phyloP scores from a whole-genome alignment of 202 grass and related monocot species.

The Musa balbisiana region DNA sequence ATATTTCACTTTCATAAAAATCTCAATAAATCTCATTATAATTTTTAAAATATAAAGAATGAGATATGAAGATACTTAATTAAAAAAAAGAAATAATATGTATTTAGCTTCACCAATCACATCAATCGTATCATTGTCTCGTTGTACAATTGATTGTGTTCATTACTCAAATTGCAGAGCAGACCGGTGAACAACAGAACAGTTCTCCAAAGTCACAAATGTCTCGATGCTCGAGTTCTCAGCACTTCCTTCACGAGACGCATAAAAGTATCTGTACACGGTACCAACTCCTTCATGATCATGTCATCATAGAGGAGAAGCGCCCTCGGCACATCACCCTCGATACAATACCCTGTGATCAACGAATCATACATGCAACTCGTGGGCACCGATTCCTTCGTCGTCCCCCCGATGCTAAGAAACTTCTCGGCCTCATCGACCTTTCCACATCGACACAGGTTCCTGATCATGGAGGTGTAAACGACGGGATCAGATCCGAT shows the following conservation, averaged over 20 bases:
- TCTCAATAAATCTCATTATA: too few relatives aligned
- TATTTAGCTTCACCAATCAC: too few relatives aligned
- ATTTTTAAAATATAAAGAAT: too few relatives aligned
- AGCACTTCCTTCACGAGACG: slow-evolving; percentile 35
- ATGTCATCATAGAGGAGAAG: slow-evolving; percentile 71
- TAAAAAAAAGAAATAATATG: too few relatives aligned
- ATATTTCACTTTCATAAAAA: too few relatives aligned
- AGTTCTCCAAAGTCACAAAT: too few relatives aligned
- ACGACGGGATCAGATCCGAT: slow-evolving; percentile 22
- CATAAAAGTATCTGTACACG: slow-evolving; percentile 45
- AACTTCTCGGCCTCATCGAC: slow-evolving; percentile 68
- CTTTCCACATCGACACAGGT: slow-evolving; percentile 51
- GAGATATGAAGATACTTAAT: too few relatives aligned
- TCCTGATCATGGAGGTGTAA: slow-evolving; percentile 39
- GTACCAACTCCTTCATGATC: slow-evolving; percentile 34
- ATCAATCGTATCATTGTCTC: too few relatives aligned
- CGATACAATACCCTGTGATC: slow-evolving; percentile 46
- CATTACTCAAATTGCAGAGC: too few relatives aligned
- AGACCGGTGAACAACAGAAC: too few relatives aligned
- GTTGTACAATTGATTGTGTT: too few relatives aligned
- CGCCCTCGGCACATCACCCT: slow-evolving; percentile 44
- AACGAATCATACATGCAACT: slow-evolving; percentile 39
- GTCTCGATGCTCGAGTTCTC: neutral
- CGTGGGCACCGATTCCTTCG: slow-evolving; percentile 29
- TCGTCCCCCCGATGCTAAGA: slow-evolving; percentile 32